These are phyloP conservation scores for Colletotrichum phormii DNA, from an alignment of 2,329 filamentous ascomycete genomes.

Conservation along the genomic window DNA sequence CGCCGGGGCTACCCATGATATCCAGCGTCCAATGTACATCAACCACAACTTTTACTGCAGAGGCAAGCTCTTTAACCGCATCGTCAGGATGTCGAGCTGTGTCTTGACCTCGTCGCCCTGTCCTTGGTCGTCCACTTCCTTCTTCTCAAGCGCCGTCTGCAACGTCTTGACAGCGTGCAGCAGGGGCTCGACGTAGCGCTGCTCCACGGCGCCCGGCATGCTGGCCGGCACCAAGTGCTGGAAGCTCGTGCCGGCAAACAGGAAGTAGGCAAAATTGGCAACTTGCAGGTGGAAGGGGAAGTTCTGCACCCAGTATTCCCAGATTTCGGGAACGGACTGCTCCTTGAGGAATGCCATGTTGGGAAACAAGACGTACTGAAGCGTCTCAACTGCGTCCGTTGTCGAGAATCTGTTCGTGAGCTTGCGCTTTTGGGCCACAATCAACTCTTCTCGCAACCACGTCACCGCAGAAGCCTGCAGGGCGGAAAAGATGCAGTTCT, in stretches of 20 bases:
- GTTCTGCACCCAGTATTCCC: constrained; percentile 62
- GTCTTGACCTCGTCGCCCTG: constrained; percentile 46
- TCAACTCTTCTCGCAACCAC: constrained; percentile 73
- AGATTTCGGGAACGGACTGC: constrained; percentile 54
- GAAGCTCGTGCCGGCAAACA: constrained; percentile 60
- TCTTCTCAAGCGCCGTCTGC: constrained; percentile 45
- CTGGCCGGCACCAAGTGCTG: constrained; percentile 63
- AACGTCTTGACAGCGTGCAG: constrained; percentile 54
- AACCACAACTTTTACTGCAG: constrained; percentile 45
- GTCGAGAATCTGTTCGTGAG: constrained; percentile 56
- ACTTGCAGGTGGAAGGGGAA: constrained; percentile 68
- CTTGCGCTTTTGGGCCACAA: constrained; percentile 54
- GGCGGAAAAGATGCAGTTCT: constrained; percentile 72
- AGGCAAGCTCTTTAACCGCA: constrained; percentile 55
- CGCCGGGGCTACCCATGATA: constrained; percentile 16
- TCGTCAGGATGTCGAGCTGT: constrained; percentile 55
- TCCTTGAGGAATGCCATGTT: constrained; percentile 61
- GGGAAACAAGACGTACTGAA: constrained; percentile 73
- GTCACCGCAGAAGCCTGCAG: constrained; percentile 72
- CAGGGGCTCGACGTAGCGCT: constrained; percentile 69
- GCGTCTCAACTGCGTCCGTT: constrained; percentile 66
- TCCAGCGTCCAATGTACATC: constrained; percentile 14
- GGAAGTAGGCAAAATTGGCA: constrained; percentile 70
- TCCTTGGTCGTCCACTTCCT: constrained; percentile 43
- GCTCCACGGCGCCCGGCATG: constrained; percentile 68